Conservation (phyloP, 345 rosid species). For the Gossypium turneri region DNA sequence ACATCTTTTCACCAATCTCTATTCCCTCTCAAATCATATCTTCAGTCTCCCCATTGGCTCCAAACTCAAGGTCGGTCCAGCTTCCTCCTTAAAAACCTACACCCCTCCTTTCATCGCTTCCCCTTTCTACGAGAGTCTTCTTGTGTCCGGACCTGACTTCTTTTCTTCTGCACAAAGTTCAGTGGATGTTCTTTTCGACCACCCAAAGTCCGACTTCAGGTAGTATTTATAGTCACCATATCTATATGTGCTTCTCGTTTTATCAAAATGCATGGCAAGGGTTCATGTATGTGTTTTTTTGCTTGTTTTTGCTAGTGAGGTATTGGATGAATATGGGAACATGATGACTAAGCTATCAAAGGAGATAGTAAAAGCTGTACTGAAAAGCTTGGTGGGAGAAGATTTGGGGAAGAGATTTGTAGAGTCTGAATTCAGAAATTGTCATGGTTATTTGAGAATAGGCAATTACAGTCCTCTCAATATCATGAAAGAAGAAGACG, state of each 20-base stretch:
- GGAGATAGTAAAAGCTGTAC: slow-evolving; percentile 23
- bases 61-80: slow-evolving; percentile 35
- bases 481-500: slow-evolving; percentile 9
- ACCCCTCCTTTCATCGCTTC: slow-evolving; percentile 45
- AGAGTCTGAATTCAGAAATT: slow-evolving; percentile 31
- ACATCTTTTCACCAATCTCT: slow-evolving; percentile 26
- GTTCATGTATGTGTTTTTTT: not conserved
- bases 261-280: not conserved
- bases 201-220: slow-evolving; percentile 30
- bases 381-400: slow-evolving; percentile 31
- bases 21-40: slow-evolving; percentile 20
- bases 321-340: slow-evolving; percentile 32
- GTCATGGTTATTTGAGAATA: slow-evolving; percentile 41
- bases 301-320: slow-evolving; percentile 13
- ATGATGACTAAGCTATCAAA: slow-evolving; percentile 32
- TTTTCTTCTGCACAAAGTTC: slow-evolving; percentile 34
- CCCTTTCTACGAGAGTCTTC: slow-evolving; percentile 39
- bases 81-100: slow-evolving; percentile 27
- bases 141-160: slow-evolving; percentile 34
- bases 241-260: not conserved
- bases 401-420: slow-evolving; percentile 20
- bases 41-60: slow-evolving; percentile 29
- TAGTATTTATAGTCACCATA: not conserved
- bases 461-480: slow-evolving; percentile 33
- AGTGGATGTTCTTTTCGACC: slow-evolving; percentile 13